Evolutionary conservation across 257 asterid genomes (phyloP).

Genomic region (Fraxinus excelsior): DNA sequence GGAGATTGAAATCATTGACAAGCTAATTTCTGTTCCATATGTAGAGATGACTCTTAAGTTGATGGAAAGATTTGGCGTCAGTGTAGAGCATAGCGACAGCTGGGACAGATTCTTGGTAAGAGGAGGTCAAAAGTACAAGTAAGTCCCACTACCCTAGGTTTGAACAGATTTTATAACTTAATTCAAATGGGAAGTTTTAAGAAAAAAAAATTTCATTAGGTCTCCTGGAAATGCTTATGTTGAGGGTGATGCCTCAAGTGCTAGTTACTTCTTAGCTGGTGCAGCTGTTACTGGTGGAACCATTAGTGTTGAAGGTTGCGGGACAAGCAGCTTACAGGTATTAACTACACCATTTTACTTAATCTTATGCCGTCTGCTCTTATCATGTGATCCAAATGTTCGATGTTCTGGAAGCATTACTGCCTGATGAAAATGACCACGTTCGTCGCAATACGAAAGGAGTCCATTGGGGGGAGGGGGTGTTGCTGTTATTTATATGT

Average conservation of each 20-base stretch:
- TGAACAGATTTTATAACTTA: conserved; percentile 23
- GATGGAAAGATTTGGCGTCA: conserved; percentile 98
- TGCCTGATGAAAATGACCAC: background rate
- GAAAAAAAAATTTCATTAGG: conserved; percentile 36
- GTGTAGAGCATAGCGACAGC: conserved; percentile 75
- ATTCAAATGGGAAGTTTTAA: conserved; percentile 12
- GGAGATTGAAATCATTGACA: conserved; percentile 91
- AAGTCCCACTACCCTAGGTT: conserved; percentile 24
- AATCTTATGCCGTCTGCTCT: conserved; percentile 3
- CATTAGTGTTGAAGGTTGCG: conserved; percentile 92
- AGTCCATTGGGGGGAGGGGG: background rate
- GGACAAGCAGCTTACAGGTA: conserved; percentile 98
- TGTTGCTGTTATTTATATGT: background rate
- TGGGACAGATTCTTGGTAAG: conserved; percentile 84
- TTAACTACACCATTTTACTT: background rate
- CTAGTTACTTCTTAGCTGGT: conserved; percentile 99
- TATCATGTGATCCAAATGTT: background rate
- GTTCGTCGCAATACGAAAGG: background rate
- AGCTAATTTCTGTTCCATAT: conserved; percentile 89
- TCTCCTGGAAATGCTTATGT: conserved; percentile 96
- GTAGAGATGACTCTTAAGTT: conserved; percentile 97
- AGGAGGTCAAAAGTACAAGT: conserved; percentile 92
- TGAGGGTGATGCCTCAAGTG: conserved; percentile 99
- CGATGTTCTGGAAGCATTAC: background rate
- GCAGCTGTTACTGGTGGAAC: conserved; percentile 99